Evolutionary conservation across 2,329 filamentous ascomycete genomes (phyloP).

Genomic region (Corynespora cassiicola): DNA sequence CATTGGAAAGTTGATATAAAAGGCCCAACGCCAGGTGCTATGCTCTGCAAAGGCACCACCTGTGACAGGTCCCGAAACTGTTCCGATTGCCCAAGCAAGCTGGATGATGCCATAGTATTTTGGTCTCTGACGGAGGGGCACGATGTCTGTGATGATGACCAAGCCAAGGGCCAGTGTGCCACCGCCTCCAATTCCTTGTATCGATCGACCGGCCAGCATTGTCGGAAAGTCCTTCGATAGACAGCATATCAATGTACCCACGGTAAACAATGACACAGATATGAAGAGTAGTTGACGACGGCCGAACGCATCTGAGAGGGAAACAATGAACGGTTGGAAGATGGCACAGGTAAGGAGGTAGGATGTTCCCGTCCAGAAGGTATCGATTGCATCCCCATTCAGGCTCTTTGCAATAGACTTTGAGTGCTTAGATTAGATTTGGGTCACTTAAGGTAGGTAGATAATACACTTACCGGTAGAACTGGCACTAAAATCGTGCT

Average conservation of each 20-base stretch:
- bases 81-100: constrained; percentile 60
- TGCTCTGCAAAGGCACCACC: constrained; percentile 59
- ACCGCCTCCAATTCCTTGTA: constrained; percentile 40
- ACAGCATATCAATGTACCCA: constrained; percentile 50
- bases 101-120: constrained; percentile 42
- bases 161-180: constrained; percentile 41
- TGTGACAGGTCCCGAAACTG: constrained; percentile 51
- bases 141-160: constrained; percentile 49
- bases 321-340: constrained; percentile 52
- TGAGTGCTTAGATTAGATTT: constrained; percentile 2
- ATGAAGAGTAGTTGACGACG: constrained; percentile 37
- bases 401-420: not conserved
- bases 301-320: constrained; percentile 56
- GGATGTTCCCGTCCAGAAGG: constrained; percentile 73
- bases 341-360: constrained; percentile 70
- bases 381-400: constrained; percentile 43
- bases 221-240: constrained; percentile 29
- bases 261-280: constrained; percentile 50
- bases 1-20: constrained; percentile 66
- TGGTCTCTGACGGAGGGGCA: constrained; percentile 42
- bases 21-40: constrained; percentile 64
- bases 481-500: constrained; percentile 36
- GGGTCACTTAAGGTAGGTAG: not conserved
- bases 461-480: constrained; percentile 25
- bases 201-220: constrained; percentile 29